Evolutionary conservation across 2,329 filamentous ascomycete species (phyloP).

Genomic region (Catunica adiposa): DNA sequence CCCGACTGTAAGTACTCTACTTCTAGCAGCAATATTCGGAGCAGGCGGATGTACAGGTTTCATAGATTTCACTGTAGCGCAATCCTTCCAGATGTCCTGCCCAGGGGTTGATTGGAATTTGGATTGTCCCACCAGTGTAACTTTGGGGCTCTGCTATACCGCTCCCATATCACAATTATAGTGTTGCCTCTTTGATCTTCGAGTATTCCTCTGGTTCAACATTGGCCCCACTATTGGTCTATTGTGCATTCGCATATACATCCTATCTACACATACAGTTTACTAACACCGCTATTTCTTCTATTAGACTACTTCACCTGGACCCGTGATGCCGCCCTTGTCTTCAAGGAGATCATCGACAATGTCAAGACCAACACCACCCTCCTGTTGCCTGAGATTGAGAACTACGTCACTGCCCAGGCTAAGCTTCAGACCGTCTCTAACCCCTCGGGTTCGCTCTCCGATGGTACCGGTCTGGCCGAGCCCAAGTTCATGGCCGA

Average conservation of each 20-base stretch:
- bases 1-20: slow-evolving; percentile 37
- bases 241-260: neutral
- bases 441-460: slow-evolving; percentile 49
- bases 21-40: neutral
- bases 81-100: neutral
- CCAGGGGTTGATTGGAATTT: neutral
- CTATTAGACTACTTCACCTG: slow-evolving; percentile 57
- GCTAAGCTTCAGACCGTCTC: slow-evolving; percentile 47
- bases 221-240: neutral
- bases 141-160: slow-evolving; percentile 6
- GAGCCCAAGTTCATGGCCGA: slow-evolving; percentile 61
- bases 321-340: slow-evolving; percentile 58
- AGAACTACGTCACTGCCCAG: slow-evolving; percentile 53
- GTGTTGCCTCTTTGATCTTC: neutral
- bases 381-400: slow-evolving; percentile 41
- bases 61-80: neutral
- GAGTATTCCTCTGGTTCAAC: neutral
- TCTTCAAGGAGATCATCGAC: slow-evolving; percentile 53
- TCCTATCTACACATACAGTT: too few species aligned
- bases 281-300: neutral
- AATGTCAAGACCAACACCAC: slow-evolving; percentile 36
- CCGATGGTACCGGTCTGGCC: slow-evolving; percentile 39
- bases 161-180: neutral
- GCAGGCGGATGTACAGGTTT: neutral
- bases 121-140: neutral